Percentiles rank a stretch among this genome's conserved stretches.
These are phyloP conservation scores for Coemansia sp. DNA, from an alignment of 192 early-diverging fungal species.

Conservation along the genomic window DNA sequence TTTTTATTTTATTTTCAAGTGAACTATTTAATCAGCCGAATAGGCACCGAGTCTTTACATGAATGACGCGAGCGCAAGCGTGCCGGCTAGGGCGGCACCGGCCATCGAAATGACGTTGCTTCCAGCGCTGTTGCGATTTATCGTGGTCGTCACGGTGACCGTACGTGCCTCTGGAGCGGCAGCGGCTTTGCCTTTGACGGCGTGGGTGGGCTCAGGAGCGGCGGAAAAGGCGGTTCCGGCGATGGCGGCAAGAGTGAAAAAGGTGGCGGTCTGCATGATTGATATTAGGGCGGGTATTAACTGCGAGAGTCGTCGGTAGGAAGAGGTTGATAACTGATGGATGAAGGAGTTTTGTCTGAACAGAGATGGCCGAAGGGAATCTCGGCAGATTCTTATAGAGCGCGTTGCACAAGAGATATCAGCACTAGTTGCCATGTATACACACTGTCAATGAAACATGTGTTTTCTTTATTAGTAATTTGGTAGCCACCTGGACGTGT, in stretches of 20 bases:
- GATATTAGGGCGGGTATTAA: conserved; percentile 8
- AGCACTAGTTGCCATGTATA: not conserved
- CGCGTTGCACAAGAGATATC: not conserved
- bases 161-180: conserved; percentile 44
- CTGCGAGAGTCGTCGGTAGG: not conserved
- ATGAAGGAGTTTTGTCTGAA: not conserved
- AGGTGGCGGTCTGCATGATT: conserved; percentile 45
- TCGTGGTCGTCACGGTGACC: conserved; percentile 46
- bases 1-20: too few species aligned
- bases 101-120: conserved; percentile 47
- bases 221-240: conserved; percentile 47
- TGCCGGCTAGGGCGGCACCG: conserved; percentile 50
- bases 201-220: conserved; percentile 28
- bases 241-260: conserved; percentile 43
- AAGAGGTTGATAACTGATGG: not conserved
- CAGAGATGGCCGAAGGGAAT: conserved; percentile 1
- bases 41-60: too few species aligned
- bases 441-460: not conserved
- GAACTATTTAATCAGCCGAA: too few species aligned
- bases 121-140: conserved; percentile 31
- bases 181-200: conserved; percentile 23
- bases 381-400: conserved; percentile 10
- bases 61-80: not conserved
- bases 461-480: not conserved
- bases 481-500: not conserved